Evolutionary conservation across 768 basidiomycete species (phyloP).

Genomic region (Lactifluus subvellereus): DNA sequence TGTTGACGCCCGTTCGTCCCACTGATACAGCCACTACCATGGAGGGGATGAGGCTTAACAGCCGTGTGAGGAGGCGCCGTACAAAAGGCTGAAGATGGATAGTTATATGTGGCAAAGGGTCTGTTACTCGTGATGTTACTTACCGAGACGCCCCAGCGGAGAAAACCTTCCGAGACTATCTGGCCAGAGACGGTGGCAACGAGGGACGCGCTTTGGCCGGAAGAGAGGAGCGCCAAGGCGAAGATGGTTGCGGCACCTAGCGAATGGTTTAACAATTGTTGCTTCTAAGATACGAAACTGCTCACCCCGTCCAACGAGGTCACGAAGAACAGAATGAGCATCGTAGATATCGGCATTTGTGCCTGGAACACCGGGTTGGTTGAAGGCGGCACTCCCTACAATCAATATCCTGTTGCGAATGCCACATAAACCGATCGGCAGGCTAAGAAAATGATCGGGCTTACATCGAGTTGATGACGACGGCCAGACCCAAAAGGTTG

Average conservation of each 20-base stretch:
- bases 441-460: conserved; percentile 27
- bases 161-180: conserved; percentile 84
- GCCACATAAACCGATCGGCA: conserved; percentile 1
- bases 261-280: not conserved
- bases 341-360: conserved; percentile 63
- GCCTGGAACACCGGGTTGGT: conserved; percentile 34
- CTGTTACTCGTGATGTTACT: conserved; percentile 26
- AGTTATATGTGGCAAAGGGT: conserved; percentile 10
- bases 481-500: conserved; percentile 76
- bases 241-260: conserved; percentile 69
- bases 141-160: conserved; percentile 80
- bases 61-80: conserved; percentile 77
- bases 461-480: conserved; percentile 81
- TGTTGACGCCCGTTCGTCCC: conserved; percentile 64
- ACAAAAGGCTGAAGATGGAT: conserved; percentile 49
- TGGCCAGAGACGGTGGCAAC: conserved; percentile 90
- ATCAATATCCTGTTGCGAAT: conserved; percentile 59
- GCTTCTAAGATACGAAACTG: not conserved
- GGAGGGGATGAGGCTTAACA: conserved; percentile 77
- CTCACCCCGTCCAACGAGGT: no score
- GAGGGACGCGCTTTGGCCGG: conserved; percentile 87
- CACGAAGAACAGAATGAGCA: no score
- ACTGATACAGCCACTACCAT: conserved; percentile 69
- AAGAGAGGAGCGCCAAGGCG: conserved; percentile 75
- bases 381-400: conserved; percentile 78